Percentiles rank a stretch among this genome's conserved stretches.
Conservation (phyloP, 331 rosid species). For the Dryas integrifolia region DNA sequence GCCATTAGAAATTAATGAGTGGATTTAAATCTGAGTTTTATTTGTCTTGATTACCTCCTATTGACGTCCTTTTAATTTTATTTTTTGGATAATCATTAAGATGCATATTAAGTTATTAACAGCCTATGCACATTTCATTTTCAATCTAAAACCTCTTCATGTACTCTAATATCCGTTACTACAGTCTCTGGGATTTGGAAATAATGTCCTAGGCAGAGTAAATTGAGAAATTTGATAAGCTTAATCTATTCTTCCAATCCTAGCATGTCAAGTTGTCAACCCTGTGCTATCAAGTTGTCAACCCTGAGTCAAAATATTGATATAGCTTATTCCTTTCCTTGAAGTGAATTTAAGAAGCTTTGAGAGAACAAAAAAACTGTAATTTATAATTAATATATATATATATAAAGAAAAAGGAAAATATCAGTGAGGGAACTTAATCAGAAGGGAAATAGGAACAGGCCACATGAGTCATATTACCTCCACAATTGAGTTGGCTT, state of each 20-base stretch:
- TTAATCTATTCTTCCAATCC: not conserved
- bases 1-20: not conserved
- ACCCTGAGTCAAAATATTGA: not conserved
- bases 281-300: not conserved
- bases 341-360: not conserved
- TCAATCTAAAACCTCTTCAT: conserved; percentile 3
- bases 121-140: not conserved
- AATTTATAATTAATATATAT: not conserved
- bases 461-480: not conserved
- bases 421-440: conserved; percentile 6
- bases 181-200: not conserved
- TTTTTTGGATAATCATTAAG: not conserved
- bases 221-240: not conserved
- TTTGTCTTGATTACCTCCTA: no score
- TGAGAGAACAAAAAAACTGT: not conserved
- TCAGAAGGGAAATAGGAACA: conserved; percentile 6
- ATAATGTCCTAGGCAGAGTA: not conserved
- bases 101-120: not conserved
- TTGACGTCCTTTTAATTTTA: not conserved
- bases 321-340: no score
- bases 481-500: conserved; percentile 8
- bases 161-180: not conserved
- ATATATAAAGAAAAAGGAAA: not conserved
- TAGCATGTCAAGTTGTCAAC: not conserved
- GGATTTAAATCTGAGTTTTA: no score